Evolutionary conservation across 768 basidiomycete genomes (phyloP), one percentile per base, ranked within the genome.

Genomic region (Lenzites betulinus): DNA sequence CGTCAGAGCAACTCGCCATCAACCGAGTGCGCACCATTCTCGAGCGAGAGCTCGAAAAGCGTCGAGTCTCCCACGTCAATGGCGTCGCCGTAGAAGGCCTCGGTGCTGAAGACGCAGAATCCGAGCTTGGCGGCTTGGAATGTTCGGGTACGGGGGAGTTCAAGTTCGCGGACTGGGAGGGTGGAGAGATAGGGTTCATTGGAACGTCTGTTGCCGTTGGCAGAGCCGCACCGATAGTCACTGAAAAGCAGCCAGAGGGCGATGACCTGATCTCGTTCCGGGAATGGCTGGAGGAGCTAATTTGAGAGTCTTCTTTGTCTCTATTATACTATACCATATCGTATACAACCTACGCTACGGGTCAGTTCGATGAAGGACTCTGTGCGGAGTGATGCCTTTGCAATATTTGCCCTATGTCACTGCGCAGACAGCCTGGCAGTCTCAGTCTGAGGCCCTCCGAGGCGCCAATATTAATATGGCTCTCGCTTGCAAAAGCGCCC

Each of bases 1-100:
- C 79, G 2, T 58, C 69, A 18, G 70, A 72, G 18, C 75, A 79
- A n/a, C 80, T 88, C 11, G 90, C 87, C 8, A 76, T 89, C 35
- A 84, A 79, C 49, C 84, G 92, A 26, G 89, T 92, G 15, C 86
- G 84, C 52, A 84, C 84, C 7, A 83, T 94, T 60, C 83, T 94
- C 46, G 92, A 93, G 67, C 86, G 92, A 47, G 92, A 94, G 69
- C 81, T 94, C 6, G 90, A 92, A 69, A 93, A 90, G 71, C 83
- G 92, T 41, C 78, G 87, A 51, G 75, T 71, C 1, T 82, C 87
- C 2, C 86, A 89, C 64, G 79, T 78, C 8, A 84, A 81, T 12
- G 87, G 86, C 12, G 81, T 93, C 13, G 84, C 82, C 3, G 77
- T 93, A 7, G 92, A 92, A 70, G 84, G 86, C 38, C 73, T 93